Base-by-base conservation (phyloP, 441 rosid species). In the Croton laevigatus region DNA sequence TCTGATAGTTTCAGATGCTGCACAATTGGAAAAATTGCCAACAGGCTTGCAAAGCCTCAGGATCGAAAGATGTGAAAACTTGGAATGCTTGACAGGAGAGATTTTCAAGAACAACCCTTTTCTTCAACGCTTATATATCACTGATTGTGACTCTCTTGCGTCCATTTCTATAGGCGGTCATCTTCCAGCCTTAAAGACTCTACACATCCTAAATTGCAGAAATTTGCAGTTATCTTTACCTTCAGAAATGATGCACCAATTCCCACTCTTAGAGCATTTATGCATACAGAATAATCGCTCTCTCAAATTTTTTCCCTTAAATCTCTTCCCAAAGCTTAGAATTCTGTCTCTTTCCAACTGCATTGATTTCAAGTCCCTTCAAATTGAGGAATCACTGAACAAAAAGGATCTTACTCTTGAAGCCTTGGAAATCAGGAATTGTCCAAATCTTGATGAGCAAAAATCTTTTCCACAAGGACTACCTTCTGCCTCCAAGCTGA, bases 391-490 rank as follows among this genome's bases (percentile, higher is more conserved):
- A n/a, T 16, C 5, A 12, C 52, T 48, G 1, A 48, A 5, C 16
- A 13, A 46, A 11, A 3, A 46, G 27, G 5, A 46, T 9, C 8
- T 45, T 6, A 8, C 19, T 13, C 67, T 40, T 48, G 8, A 70
- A 44, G 20, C 16, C 23, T 62, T 70, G 67, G 54, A 52, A 20
- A 57, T 48, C 48, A 45, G 59, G 32, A 42, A 38, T 3, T 67
- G 76, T 20, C 73, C 49, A 12, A 54, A 16, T 51, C 49, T 76
- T 10, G 63, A 13, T 13, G 1, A 2, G 44, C 44, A 46, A 5
- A 5, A 4, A 12, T 65, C 57, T 11, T 70, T 75, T 51, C 70
- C 66, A 22, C 46, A 44, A 19, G 73, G 70, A 6, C 64, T 69
- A 17, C 68, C 37, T 9, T 45, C 37, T 9, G 58, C 66, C n/a